Conservation (phyloP, 208 protist species). For the Leishmania braziliensis region DNA sequence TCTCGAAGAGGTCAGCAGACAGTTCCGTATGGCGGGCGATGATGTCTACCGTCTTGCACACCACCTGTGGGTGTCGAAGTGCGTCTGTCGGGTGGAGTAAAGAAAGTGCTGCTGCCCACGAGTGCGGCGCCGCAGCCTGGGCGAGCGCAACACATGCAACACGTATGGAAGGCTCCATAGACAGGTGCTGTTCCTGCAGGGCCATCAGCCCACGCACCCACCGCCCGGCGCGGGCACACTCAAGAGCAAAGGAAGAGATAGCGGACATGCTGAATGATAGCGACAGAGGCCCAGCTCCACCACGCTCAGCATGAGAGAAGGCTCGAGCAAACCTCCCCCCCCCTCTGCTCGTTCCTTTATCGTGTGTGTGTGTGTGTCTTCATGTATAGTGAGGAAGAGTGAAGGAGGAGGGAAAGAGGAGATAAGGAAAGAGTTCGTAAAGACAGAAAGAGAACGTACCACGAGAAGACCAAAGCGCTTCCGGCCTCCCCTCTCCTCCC, state of each 20-base stretch:
- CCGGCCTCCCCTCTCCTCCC: too few relatives aligned
- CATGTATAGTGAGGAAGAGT: background rate
- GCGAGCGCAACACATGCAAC: slow-evolving; percentile 52
- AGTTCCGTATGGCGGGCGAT: slow-evolving; percentile 31
- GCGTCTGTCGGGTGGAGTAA: slow-evolving; percentile 37
- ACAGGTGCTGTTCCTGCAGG: slow-evolving; percentile 37
- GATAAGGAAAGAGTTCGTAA: background rate
- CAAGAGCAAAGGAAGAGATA: slow-evolving; percentile 58
- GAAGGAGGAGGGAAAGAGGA: background rate
- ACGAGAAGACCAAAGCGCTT: too few relatives aligned
- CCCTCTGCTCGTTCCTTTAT: background rate
- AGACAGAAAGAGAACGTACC: too few relatives aligned
- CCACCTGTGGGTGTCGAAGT: slow-evolving; percentile 11
- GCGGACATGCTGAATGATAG: slow-evolving; percentile 44
- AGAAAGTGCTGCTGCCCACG: slow-evolving; percentile 43
- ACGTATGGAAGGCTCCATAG: slow-evolving; percentile 26
- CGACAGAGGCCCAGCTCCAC: background rate
- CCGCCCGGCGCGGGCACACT: slow-evolving; percentile 28
- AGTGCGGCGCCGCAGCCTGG: slow-evolving; percentile 41
- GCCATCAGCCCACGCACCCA: slow-evolving; percentile 76
- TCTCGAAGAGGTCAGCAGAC: slow-evolving; percentile 11
- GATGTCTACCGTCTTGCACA: slow-evolving; percentile 30
- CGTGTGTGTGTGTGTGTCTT: too few relatives aligned
- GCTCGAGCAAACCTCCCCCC: too few relatives aligned
- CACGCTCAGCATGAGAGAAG: background rate